Evolutionary conservation across 2,329 filamentous ascomycete genomes (phyloP).

Genomic region (Calonectria pauciramosa): DNA sequence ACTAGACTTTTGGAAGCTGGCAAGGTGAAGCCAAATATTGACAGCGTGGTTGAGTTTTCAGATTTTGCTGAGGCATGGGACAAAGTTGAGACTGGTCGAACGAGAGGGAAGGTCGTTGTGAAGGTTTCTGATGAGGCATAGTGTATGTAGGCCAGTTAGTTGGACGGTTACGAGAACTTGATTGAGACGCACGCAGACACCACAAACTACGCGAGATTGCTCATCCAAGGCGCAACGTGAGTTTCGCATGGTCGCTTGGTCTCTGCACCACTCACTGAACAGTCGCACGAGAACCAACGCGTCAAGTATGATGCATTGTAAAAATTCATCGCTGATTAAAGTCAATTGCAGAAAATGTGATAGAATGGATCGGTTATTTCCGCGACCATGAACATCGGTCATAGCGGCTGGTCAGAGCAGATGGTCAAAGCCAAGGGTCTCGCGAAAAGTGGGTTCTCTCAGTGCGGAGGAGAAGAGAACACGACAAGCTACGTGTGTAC

Average conservation of each 20-base stretch:
- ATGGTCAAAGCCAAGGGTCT: background rate
- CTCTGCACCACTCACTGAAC: too few relatives aligned
- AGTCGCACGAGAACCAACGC: too few relatives aligned
- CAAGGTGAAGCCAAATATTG: conserved; percentile 31
- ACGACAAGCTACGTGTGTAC: background rate
- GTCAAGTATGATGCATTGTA: too few relatives aligned
- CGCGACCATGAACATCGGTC: background rate
- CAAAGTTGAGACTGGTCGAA: conserved; percentile 29
- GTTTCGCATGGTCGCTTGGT: too few relatives aligned
- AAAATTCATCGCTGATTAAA: background rate
- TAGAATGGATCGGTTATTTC: background rate
- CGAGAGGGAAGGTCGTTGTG: conserved; percentile 34
- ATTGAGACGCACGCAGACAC: too few relatives aligned
- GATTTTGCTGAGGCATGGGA: conserved; percentile 34
- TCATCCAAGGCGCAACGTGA: too few relatives aligned
- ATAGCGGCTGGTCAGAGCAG: background rate
- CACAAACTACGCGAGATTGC: too few relatives aligned
- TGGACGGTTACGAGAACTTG: too few relatives aligned
- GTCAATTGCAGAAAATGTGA: background rate
- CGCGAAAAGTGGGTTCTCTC: background rate
- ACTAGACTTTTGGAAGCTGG: conserved; percentile 29
- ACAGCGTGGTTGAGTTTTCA: conserved; percentile 29
- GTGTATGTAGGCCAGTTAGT: background rate
- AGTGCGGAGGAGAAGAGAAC: background rate
- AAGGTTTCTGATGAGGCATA: conserved; percentile 9